Base-by-base conservation (phyloP, 805 yeast genomes). In the Metschnikowia bowlesiae region DNA sequence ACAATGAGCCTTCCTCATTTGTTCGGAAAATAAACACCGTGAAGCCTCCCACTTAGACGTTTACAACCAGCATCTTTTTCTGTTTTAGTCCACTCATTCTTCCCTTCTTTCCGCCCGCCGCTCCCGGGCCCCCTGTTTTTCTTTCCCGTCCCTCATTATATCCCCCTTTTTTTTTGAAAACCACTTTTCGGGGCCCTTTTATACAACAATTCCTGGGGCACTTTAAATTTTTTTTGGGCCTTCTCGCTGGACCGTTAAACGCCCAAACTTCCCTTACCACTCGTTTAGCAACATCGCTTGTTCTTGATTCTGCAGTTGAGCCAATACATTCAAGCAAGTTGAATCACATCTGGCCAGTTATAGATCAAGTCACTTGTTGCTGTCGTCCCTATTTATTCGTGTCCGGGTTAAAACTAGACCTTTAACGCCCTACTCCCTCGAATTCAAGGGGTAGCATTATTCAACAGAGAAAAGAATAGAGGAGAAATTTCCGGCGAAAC, bases 21-120 rank as follows among this genome's bases (percentile, higher is more conserved):
- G 45, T 33, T 22, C 45, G 14, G 26, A 26, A 42, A 42, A 42
- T 26, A 42, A 42, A 42, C 45, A 42, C 45, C 32, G 34, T 32
- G 22, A 33, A 42, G 34, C 45, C 22, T 13, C 45, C 44, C 45
- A 32, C 42, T 31, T 14, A 39, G 26, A 10, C 34, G 26, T 26
- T 39, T 32, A 41, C 45, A 22, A 26, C 38, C 37, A 33, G 30
- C 35, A 22, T 14, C 42, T 22, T 31, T 31, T 41, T 41, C 44
- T 40, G 28, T 42, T 42, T 33, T 42, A 31, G 38, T 42, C 29
- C 22, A n/a, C 31, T 8, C 22, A 28, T 26, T 8, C 11, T 34
- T 34, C 41, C 18, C 41, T 39, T 28, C 41, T n/a, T 39, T 31
- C 34, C 43, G 13, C 8, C 43, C 43, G 34, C 43, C 43, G 34